phyloP scores from a whole-genome alignment of 2,329 filamentous ascomycete genomes.

The Beauveria varroae region DNA sequence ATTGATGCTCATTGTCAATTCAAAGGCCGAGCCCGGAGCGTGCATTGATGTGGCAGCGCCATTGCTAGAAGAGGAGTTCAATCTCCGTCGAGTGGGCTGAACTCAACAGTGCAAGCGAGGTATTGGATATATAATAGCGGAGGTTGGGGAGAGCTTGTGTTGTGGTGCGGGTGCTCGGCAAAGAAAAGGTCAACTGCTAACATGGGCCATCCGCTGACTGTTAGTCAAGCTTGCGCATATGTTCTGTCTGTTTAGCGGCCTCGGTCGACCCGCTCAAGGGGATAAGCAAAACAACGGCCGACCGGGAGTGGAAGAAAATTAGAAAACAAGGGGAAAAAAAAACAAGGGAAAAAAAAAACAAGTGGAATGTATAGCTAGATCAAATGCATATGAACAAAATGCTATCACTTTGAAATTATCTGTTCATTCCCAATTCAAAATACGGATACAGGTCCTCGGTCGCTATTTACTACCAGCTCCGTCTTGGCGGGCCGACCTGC shows the following conservation, averaged over 20 bases:
- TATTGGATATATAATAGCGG: neutral
- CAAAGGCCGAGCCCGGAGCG: neutral
- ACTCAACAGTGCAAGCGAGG: neutral
- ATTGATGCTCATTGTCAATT: neutral
- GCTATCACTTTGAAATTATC: too few relatives aligned
- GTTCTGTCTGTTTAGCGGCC: slow-evolving; percentile 10
- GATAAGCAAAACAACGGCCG: too few relatives aligned
- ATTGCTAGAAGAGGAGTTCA: slow-evolving; percentile 9
- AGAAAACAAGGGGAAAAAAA: too few relatives aligned
- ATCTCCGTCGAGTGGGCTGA: slow-evolving; percentile 6
- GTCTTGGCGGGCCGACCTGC: neutral
- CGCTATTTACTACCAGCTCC: neutral
- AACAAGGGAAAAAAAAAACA: too few relatives aligned
- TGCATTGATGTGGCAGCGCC: slow-evolving; percentile 6
- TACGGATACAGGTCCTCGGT: too few relatives aligned
- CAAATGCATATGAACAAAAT: too few relatives aligned
- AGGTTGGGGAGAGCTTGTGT: slow-evolving; percentile 1
- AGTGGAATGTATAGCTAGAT: too few relatives aligned
- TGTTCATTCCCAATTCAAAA: too few relatives aligned
- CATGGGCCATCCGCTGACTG: neutral
- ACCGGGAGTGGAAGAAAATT: too few relatives aligned
- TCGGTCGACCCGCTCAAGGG: slow-evolving; percentile 12
- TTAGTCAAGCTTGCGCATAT: slow-evolving; percentile 1
- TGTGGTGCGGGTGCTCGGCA: neutral
- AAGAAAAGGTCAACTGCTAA: slow-evolving; percentile 3